Conservation (phyloP, 139 green algal genomes). For the Chlamydomonas schloesseri region DNA sequence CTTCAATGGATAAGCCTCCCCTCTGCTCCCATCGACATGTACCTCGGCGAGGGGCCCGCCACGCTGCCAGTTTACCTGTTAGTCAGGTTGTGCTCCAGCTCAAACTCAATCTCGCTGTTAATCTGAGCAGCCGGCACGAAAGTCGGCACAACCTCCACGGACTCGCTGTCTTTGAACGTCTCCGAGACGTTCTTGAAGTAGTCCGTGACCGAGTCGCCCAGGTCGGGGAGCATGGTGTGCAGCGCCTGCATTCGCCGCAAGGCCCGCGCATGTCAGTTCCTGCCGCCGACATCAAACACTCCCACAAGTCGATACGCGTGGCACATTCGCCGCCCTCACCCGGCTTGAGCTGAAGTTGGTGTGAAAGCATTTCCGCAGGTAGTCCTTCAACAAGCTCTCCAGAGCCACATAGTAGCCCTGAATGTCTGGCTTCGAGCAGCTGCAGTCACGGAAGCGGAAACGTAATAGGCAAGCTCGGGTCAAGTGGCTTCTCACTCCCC, state of each 20-base stretch:
- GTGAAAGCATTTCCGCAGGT: conserved; percentile 51
- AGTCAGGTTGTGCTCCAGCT: conserved; percentile 52
- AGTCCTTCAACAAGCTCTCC: conserved; percentile 41
- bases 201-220: background rate
- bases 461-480: background rate
- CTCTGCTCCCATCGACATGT: too few relatives aligned
- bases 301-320: too few relatives aligned
- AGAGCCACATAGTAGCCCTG: conserved; percentile 40
- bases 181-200: conserved; percentile 30
- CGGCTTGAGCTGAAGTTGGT: conserved; percentile 46
- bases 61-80: background rate
- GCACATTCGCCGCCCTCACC: background rate
- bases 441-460: background rate
- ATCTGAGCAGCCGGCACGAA: conserved; percentile 43
- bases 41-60: too few relatives aligned
- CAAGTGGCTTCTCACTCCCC: too few relatives aligned
- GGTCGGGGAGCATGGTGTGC: conserved; percentile 49
- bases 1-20: too few relatives aligned
- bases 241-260: conserved; percentile 24
- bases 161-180: background rate
- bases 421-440: conserved; percentile 44
- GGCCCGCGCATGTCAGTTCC: too few relatives aligned
- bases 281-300: too few relatives aligned
- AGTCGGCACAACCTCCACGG: conserved; percentile 44
- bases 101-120: conserved; percentile 48